Conservation (phyloP, 2,329 filamentous ascomycete genomes). For the Microsporum ferrugineum region DNA sequence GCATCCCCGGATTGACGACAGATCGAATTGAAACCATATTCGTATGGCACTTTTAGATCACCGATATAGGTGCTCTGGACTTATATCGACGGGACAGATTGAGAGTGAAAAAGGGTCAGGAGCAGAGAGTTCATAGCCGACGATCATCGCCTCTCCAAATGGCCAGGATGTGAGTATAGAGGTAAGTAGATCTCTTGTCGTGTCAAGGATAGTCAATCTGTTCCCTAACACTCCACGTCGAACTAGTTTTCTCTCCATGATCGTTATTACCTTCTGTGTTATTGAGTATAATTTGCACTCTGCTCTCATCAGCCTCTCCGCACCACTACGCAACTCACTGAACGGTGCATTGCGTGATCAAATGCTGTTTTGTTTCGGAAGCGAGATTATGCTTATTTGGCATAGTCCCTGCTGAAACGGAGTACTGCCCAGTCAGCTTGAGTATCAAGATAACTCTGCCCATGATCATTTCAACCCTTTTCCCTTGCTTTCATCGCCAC, state of each 20-base stretch:
- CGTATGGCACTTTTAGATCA: neutral
- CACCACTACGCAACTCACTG: neutral
- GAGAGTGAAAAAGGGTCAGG: neutral
- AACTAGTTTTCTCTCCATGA: neutral
- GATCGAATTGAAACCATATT: neutral
- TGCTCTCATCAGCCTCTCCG: neutral
- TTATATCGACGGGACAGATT: neutral
- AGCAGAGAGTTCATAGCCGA: neutral
- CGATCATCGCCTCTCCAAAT: neutral
- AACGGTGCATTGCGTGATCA: conserved; percentile 3
- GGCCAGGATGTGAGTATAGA: neutral
- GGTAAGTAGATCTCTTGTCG: neutral
- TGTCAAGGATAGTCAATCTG: neutral
- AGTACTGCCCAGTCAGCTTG: neutral
- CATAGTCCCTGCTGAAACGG: neutral
- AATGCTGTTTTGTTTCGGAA: neutral
- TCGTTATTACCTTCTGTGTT: neutral
- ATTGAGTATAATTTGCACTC: neutral
- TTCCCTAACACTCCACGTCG: neutral
- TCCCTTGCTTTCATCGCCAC: neutral
- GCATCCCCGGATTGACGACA: neutral
- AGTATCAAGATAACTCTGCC: neutral
- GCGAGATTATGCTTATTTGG: neutral
- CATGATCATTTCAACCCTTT: neutral
- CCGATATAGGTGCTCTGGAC: neutral